phyloP scores from a whole-genome alignment of 2,329 filamentous ascomycete species.

The Hypoxylon sp. region DNA sequence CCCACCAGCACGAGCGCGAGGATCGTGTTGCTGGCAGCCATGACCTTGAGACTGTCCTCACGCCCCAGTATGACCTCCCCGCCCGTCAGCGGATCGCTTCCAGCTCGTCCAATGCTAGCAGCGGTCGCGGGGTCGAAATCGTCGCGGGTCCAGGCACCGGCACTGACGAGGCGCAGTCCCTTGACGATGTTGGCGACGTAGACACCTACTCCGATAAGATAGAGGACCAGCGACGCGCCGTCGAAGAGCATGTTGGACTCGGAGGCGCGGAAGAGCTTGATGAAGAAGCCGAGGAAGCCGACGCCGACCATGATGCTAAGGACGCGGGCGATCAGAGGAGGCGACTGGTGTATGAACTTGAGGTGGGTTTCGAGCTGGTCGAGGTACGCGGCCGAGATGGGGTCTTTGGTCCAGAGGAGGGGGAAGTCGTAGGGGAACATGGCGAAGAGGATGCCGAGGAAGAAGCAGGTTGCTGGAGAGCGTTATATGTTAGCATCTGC shows the following conservation, averaged over 20 bases:
- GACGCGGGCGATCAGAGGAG: constrained; percentile 91
- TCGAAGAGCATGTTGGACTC: constrained; percentile 98
- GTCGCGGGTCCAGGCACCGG: constrained; percentile 71
- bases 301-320: constrained; percentile 93
- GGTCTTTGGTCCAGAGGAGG: constrained; percentile 82
- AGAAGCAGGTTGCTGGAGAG: constrained; percentile 86
- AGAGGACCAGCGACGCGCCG: constrained; percentile 84
- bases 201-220: constrained; percentile 89
- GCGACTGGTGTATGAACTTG: constrained; percentile 90
- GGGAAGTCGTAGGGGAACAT: constrained; percentile 96
- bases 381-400: constrained; percentile 78
- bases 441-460: constrained; percentile 97
- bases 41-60: constrained; percentile 91
- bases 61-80: constrained; percentile 80
- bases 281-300: constrained; percentile 88
- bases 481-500: constrained; percentile 10
- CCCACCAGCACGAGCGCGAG: constrained; percentile 92
- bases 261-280: constrained; percentile 93
- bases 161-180: constrained; percentile 86
- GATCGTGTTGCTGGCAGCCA: constrained; percentile 96
- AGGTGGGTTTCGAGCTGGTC: constrained; percentile 91
- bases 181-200: constrained; percentile 98
- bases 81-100: constrained; percentile 59
- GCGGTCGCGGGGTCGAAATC: constrained; percentile 50
- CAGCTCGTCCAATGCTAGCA: constrained; percentile 54